Evolutionary conservation across 768 basidiomycete genomes (phyloP), one percentile per base, ranked within the genome.

Genomic region (Boletus reticuloceps): DNA sequence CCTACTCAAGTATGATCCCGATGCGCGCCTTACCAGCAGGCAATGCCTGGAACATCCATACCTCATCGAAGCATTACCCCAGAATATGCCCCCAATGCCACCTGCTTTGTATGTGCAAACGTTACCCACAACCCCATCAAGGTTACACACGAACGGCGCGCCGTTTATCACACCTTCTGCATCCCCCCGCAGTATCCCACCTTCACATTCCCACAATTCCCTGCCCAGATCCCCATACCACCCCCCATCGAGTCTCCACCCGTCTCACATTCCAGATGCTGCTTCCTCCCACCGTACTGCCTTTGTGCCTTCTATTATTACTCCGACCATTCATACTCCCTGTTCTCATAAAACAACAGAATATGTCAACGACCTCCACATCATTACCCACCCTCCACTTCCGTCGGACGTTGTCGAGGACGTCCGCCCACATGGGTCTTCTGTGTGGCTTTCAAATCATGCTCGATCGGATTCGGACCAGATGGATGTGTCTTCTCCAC

Each of bases 11-110:
- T 98, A 97, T 73, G 92, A 98, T 64, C 95, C 97, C 25, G 85
- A 85, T 39, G 77, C 80, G 47, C 88, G 97, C 29, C 77, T 98
- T 47, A 97, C 94, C 2, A 89, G 91, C 54, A 80, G 80, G 47
- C 83, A 95, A 68, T 96, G 94, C 69, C 75, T 97, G 58, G 83
- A 93, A 32, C 94, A 98, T 69, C 79, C 85, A 14, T 99, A 98
- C 77, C 84, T 98, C 53, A 80, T 80, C 55, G 91, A 97, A 72
- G 91, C 89, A 13, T 75, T 77, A 56, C 83, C 81, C 36, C 79
- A 82, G 47, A 87, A 87, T 60, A 77, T 82, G 62, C 83, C 87
- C 20, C 85, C 85, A 19, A 73, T 84, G 58, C 85, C 85, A 52
- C 73, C 82, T 27, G 78, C 79, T 40, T 68, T 83, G 48, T 77